Evolutionary conservation across 305 asterid species (phyloP), one percentile per base, ranked within the genome.

Genomic region (Fraxinus sp.): DNA sequence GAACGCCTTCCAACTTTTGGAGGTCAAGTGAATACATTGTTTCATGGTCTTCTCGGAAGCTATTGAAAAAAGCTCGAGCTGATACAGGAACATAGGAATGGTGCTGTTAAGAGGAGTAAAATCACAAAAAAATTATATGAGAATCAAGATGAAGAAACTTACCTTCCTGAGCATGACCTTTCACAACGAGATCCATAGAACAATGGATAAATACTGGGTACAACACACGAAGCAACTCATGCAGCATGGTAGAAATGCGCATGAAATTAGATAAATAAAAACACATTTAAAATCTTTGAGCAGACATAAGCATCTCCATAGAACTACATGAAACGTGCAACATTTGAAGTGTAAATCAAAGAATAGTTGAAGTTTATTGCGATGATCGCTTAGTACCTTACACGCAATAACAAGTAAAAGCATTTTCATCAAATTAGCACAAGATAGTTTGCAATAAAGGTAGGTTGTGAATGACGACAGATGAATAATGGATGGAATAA

Each of bases 31-130:
- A 83, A 87, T 95, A 97, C 71, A 91, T 86, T 93, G 91, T 86
- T 89, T 95, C 98, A 84, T 95, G 98, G 80, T 95, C 98, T 83
- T 94, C 98, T 62, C 98, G 95, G 84, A 90, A 95, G 89, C 91
- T 91, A 89, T 90, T 92, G 82, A 95, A 93, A 85, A 95, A 95
- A 5, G 88, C 86, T 83, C 98, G 92, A 76, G 98, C 98, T 94
- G 92, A 77, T 73, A 81, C 35, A 55, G 83, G 28, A 79, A 55
- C 37, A 66, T 24, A 46, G 81, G 33, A 79, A 70, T 33, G 59
- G 71, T 26, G 71, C 55, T 77, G 79, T 79, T 64, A 80, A 81
- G 78, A 64, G 81, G 66, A 70, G 18, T 26, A 83, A 76, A 81
- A 36, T 49, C 10, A 78, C 62, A 33, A 14, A 11, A 75, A 36